phyloP scores from a whole-genome alignment of 2,329 filamentous ascomycete genomes.

The Alternaria sp. region DNA sequence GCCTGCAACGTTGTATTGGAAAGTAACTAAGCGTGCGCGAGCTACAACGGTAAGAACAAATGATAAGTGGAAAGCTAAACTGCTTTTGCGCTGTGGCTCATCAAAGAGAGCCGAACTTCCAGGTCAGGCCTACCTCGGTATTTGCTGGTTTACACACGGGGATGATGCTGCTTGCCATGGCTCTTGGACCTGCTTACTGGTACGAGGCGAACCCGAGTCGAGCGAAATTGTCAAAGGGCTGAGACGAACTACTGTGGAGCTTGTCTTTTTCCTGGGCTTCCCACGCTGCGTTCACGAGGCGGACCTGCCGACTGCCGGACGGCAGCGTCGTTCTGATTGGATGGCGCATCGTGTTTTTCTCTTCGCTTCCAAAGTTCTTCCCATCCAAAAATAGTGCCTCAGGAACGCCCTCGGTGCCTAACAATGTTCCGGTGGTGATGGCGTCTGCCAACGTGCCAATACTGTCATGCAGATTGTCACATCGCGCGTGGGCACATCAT shows the following conservation, averaged over 20 bases:
- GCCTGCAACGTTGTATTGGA: constrained; percentile 30
- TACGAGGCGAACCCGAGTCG: not conserved
- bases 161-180: not conserved
- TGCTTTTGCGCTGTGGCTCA: constrained; percentile 11
- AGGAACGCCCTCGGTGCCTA: not conserved
- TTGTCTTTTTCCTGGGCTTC: not conserved
- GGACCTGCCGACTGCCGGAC: not conserved
- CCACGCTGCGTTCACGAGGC: not conserved
- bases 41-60: constrained; percentile 11
- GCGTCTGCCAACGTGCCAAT: not conserved
- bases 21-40: constrained; percentile 16
- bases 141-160: not conserved
- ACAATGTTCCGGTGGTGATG: not conserved
- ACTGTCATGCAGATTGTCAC: constrained; percentile 4
- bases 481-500: not conserved
- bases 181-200: not conserved
- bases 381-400: not conserved
- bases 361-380: not conserved
- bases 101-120: constrained; percentile 14
- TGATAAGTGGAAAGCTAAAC: constrained; percentile 18
- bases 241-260: constrained; percentile 4
- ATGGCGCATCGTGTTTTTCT: constrained; percentile 2
- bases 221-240: not conserved
- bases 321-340: not conserved
- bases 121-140: constrained; percentile 3